Percentiles rank a stretch among this genome's conserved stretches.
phyloP scores from a whole-genome alignment of 2,329 filamentous ascomycete species.

The Moelleriella libera region DNA sequence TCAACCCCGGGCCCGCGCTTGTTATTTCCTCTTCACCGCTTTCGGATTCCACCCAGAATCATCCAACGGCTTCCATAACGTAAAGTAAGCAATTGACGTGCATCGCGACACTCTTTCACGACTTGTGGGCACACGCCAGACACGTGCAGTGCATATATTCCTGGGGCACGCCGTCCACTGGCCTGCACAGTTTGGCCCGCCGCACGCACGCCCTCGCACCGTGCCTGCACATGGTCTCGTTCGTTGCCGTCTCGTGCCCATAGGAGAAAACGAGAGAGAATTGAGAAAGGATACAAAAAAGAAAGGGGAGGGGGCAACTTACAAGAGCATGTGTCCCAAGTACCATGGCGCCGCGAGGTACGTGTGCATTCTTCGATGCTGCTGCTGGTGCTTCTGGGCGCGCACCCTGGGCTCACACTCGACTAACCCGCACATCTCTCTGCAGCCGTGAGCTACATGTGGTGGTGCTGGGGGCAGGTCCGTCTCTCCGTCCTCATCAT shows the following conservation, averaged over 20 bases:
- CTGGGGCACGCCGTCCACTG: too few relatives aligned
- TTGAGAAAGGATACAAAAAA: too few relatives aligned
- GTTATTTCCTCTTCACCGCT: conserved; percentile 1
- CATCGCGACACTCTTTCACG: neutral
- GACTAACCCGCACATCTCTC: neutral
- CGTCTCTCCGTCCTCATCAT: conserved; percentile 12
- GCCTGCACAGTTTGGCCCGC: too few relatives aligned
- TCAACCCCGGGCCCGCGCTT: neutral
- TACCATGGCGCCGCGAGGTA: neutral
- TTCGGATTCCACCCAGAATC: conserved; percentile 5
- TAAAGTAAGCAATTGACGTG: neutral
- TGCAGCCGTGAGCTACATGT: conserved; percentile 65
- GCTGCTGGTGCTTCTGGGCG: neutral
- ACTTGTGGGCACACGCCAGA: too few relatives aligned
- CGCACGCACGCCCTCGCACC: too few relatives aligned
- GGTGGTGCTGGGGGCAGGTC: conserved; percentile 69
- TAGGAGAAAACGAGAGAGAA: too few relatives aligned
- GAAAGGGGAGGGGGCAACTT: too few relatives aligned
- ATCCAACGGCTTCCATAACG: conserved; percentile 5
- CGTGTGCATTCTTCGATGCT: neutral
- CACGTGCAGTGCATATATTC: too few relatives aligned
- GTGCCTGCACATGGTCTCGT: too few relatives aligned
- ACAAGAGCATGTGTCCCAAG: neutral
- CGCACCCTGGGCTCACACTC: too few relatives aligned
- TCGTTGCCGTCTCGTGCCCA: too few relatives aligned